Evolutionary conservation across 2,329 filamentous ascomycete species (phyloP), one percentile per base, ranked within the genome.

Genomic region (Colletotrichum sp.): DNA sequence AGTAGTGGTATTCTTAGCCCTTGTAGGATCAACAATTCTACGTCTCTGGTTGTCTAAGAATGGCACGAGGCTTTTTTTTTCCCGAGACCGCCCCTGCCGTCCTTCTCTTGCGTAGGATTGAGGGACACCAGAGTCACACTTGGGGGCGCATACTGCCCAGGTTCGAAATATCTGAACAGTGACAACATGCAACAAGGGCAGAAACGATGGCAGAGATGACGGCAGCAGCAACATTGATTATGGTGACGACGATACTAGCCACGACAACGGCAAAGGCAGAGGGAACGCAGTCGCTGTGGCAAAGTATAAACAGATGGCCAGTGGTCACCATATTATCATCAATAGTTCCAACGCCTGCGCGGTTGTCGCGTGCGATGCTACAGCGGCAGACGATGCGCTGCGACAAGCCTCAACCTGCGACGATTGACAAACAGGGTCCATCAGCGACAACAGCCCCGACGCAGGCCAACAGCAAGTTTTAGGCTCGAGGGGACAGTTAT

Each of bases 21-120:
- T 66, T 26, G 32, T 64, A 66, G 36, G 62, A 52, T 66, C 21
- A 30, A 66, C 62, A 38, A 66, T 28, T n/a, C 28, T 48, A 67
- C 28, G 65, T 67, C 48, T 67, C 65, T 52, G 28, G 30, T 60
- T 13, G 56, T 60, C 56, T 3, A n/a, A 18, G 56, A 60, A 8
- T 32, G 56, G 56, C 56, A 30, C 26, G 56, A 30, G 6, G n/a
- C 16, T 0, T 13, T 60, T 0, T 13, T 60, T 13, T n/a, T 21
- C 2, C 4, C 5, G 18, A 2, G n/a, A 24, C n/a, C 43, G 43
- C 43, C n/a, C 43, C 3, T 52, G n/a, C 6, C 43, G n/a, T 13
- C 43, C 3, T 1, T 18, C 1, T n/a, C 18, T n/a, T 43, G 38
- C 38, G 43, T 52, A 13, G 3, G n/a, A 52, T 52, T 52, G 43